Base-by-base conservation (phyloP, 768 basidiomycete species). In the Amanita pallidorosea region DNA sequence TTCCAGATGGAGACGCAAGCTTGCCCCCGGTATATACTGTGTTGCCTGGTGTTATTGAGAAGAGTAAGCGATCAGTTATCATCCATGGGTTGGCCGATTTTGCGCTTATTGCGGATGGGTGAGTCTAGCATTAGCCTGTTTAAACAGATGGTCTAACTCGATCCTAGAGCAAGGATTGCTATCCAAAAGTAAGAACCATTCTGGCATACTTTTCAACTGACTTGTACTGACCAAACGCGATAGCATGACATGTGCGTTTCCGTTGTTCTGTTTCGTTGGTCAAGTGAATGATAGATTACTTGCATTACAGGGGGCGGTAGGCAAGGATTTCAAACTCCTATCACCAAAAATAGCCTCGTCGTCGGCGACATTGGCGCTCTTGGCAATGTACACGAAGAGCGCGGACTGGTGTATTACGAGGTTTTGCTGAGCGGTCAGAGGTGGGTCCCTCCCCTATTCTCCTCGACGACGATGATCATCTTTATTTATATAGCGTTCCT, bases 321-420 rank as follows among this genome's bases (percentile, higher is more conserved):
- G 51, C 85, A 88, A 67, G 85, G 85, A 0, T 88, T 88, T 76
- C 84, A 81, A 54, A 79, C 72, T 0, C 83, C 82, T 5, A 83
- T 85, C 42, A 59, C 63, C 11, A 65, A 75, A 27, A 84, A 87
- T 55, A 81, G 76, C 53, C 83, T 88, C 67, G 61, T 85, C 50
- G 76, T 88, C 47, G 82, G 85, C 50, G 82, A 9, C 8, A 29
- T 86, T 40, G 85, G 85, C 23, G 73, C 85, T 3, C 68, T 80
- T 23, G 86, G 85, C 0, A 82, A 66, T 2, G 67, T 75, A 52
- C 85, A 87, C 53, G 67, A 70, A 13, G 87, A 88, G 58, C 77
- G 85, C 35, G 77, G 79, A 11, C 61, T 88, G 56, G 80, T 84
- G 0, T 87, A 80, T 55, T 68, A 73, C 27, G 85, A 89, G 58